Evolutionary conservation across 148 eudicot genomes (phyloP), one percentile per base, ranked within the genome.

Genomic region (Heliamphora exappendiculata): DNA sequence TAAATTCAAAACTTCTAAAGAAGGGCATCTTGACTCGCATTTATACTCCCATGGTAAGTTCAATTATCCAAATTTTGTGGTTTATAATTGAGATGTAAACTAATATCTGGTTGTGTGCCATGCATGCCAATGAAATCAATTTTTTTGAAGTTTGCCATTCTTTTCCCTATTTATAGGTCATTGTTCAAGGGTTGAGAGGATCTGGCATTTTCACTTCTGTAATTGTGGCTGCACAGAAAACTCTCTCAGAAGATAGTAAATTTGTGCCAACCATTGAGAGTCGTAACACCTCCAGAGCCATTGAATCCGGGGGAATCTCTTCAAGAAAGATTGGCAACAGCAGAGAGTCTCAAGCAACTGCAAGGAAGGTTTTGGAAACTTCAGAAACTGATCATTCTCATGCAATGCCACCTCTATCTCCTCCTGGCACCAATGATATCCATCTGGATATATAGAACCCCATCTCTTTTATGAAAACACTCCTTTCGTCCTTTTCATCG

Each of bases 41-140:
- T 60, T 81, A 84, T 54, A 77, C 93, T 73, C 93, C 93, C 67
- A 79, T 87, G 91, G 93, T 84, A 78, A 80, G 84, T 45, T 80
- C 67, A 62, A 29, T 26, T 34, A 41, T 22, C 57, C 8, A 44
- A 62, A 65, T 50, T 37, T 26, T 28, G n/a, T n/a, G n/a, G n/a
- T n/a, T n/a, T n/a, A n/a, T 53, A 36, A 29, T 6, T 11, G 34
- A 14, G 12, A 16, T 63, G 54, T 49, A 10, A 20, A 24, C 28
- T 49, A 10, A 28, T 49, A 1, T 45, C 58, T 47, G 34, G 39
- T 26, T 45, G 20, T 26, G n/a, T 5, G 3, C 37, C 66, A 60
- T 31, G 24, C 6, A 20, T 7, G 10, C 5, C 10, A 28, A 60
- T 29, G 10, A 60, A 37, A 13, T 60, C 37, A 60, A 28, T 9